Percentiles rank a stretch among this genome's conserved stretches.
Conservation (phyloP, 176 grass and related monocot genomes). For the Elaeis guineensis region DNA sequence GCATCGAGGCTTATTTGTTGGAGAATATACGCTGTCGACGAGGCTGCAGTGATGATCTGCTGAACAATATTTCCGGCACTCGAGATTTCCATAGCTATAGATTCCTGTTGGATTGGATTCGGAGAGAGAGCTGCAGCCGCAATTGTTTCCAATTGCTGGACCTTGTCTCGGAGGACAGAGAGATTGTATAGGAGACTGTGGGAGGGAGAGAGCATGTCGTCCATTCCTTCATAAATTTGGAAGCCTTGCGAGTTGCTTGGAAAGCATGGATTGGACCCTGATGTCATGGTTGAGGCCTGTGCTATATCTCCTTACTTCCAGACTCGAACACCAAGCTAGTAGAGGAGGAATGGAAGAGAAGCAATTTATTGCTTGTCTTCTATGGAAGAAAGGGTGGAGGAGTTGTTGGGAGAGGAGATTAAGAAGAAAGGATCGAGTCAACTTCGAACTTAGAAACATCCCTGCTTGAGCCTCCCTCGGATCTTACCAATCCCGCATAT, state of each 20-base stretch:
- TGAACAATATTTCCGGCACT: background rate
- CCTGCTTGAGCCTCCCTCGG: constrained; percentile 26
- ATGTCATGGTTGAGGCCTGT: background rate
- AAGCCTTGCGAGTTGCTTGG: background rate
- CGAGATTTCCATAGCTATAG: background rate
- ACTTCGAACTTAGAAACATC: constrained; percentile 9
- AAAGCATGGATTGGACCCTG: no score
- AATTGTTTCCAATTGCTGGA: constrained; percentile 7
- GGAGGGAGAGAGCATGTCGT: constrained; percentile 4
- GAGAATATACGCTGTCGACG: background rate
- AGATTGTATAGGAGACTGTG: constrained; percentile 7
- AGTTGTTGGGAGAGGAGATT: background rate
- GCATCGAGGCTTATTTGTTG: background rate
- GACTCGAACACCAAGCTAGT: background rate
- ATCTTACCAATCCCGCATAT: constrained; percentile 9
- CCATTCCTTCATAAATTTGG: constrained; percentile 8
- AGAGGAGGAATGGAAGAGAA: background rate
- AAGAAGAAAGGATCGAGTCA: constrained; percentile 4
- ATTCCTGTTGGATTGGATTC: background rate
- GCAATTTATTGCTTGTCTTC: no score
- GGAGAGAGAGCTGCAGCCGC: background rate
- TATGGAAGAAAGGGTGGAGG: no score
- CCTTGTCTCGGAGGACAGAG: constrained; percentile 3
- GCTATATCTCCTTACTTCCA: no score
- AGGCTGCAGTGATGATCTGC: constrained; percentile 8